phyloP scores from a whole-genome alignment of 352 stramenopile genomes.

The Thraustochytrium sp. region DNA sequence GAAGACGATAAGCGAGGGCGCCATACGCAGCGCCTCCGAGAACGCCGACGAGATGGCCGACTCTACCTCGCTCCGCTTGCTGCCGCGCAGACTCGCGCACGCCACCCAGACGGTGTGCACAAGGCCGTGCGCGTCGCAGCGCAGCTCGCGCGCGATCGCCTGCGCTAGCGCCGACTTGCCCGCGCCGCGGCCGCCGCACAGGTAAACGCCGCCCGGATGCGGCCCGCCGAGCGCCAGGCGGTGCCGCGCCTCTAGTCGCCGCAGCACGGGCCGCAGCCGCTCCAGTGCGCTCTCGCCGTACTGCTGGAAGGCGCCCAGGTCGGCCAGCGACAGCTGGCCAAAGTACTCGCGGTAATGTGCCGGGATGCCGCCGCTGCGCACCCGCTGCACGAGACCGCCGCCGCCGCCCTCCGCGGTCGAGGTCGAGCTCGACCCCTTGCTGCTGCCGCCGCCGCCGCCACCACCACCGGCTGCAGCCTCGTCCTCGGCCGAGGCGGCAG shows the following conservation, averaged over 20 bases:
- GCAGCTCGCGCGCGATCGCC: neutral
- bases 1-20: conserved; percentile 66
- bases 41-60: conserved; percentile 4
- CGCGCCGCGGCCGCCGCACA: neutral
- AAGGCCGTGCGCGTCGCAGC: neutral
- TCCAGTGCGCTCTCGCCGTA: neutral
- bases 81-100: conserved; percentile 5
- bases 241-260: neutral
- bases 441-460: neutral
- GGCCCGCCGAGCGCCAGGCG: conserved; percentile 3
- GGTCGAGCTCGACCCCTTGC: neutral
- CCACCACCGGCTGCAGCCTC: neutral
- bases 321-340: neutral
- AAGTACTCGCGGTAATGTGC: neutral
- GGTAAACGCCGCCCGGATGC: conserved; percentile 26
- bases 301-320: neutral
- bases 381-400: neutral
- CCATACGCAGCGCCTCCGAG: conserved; percentile 49
- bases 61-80: conserved; percentile 38
- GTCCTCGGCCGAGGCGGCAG: neutral
- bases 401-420: neutral
- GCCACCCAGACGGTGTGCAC: conserved; percentile 30
- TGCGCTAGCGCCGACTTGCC: conserved; percentile 32
- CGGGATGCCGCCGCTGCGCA: neutral
- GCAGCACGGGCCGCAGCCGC: neutral